Percentiles rank a stretch among this genome's conserved stretches.
Conservation (phyloP, 352 stramenopile species). For the Globisporangium nunn region DNA sequence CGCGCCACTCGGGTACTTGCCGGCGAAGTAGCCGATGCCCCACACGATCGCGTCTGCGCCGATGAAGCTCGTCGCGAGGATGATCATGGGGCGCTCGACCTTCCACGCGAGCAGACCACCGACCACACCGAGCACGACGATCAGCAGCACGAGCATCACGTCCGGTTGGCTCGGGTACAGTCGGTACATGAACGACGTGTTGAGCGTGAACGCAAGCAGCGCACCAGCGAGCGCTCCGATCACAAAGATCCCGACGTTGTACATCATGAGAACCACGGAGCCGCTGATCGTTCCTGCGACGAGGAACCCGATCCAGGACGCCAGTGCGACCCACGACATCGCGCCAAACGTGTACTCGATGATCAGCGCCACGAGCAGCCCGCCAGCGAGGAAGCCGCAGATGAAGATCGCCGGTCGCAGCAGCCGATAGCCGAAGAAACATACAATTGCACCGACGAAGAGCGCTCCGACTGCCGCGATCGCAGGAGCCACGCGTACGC, state of each 20-base stretch:
- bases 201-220: slow-evolving; percentile 23
- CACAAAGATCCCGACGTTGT: slow-evolving; percentile 42
- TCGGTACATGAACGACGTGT: slow-evolving; percentile 27
- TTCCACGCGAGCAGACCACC: slow-evolving; percentile 46
- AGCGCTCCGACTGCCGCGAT: slow-evolving; percentile 46
- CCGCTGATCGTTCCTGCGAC: slow-evolving; percentile 32
- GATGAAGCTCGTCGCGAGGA: slow-evolving; percentile 60
- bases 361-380: slow-evolving; percentile 49
- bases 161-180: slow-evolving; percentile 40
- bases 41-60: slow-evolving; percentile 38
- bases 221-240: slow-evolving; percentile 25
- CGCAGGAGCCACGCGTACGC: slow-evolving; percentile 34
- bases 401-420: slow-evolving; percentile 56
- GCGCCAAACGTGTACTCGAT: slow-evolving; percentile 40
- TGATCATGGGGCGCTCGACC: slow-evolving; percentile 39
- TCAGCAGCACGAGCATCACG: slow-evolving; percentile 30
- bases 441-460: slow-evolving; percentile 34
- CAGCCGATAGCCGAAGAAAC: slow-evolving; percentile 45
- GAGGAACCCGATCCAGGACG: slow-evolving; percentile 51
- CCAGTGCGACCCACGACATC: slow-evolving; percentile 41
- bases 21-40: slow-evolving; percentile 68
- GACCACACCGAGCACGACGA: slow-evolving; percentile 29
- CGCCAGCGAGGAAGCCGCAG: slow-evolving; percentile 65
- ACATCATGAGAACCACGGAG: slow-evolving; percentile 38
- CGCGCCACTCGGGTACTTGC: slow-evolving; percentile 54